Evolutionary conservation across 371 early-diverging fungal species (phyloP).

Genomic region (Mucor sp.): DNA sequence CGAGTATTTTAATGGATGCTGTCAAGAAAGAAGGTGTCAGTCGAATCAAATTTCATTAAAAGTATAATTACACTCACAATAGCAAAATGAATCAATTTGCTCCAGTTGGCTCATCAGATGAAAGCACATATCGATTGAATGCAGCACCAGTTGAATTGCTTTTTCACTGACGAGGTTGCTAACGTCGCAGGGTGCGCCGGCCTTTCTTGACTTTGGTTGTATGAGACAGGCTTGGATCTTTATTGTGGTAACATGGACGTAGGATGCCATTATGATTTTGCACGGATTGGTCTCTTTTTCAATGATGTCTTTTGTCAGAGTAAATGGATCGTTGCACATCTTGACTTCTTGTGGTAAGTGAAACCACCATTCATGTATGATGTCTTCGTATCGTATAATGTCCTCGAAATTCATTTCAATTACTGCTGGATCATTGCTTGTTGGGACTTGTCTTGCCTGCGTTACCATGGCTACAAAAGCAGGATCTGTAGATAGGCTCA

Average conservation of each 20-base stretch:
- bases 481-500: not conserved
- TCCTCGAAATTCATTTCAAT: conserved; percentile 12
- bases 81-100: not conserved
- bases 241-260: conserved; percentile 2
- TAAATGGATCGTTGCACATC: conserved; percentile 6
- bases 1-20: conserved; percentile 12
- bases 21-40: not conserved
- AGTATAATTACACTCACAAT: conserved; percentile 11
- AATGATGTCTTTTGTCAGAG: conserved; percentile 14
- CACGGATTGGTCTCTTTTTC: not conserved
- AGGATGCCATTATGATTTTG: conserved; percentile 12
- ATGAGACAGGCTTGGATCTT: conserved; percentile 10
- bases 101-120: conserved; percentile 4
- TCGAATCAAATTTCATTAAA: not conserved
- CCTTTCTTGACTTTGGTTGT: not conserved
- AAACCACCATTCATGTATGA: conserved; percentile 16
- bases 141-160: conserved; percentile 3
- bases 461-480: not conserved
- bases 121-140: conserved; percentile 7
- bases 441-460: not conserved
- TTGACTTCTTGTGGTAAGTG: conserved; percentile 14
- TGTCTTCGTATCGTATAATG: conserved; percentile 8
- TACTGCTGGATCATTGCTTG: not conserved
- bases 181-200: not conserved
- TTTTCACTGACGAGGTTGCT: conserved; percentile 6